A percentile compares a stretch with the other conserved stretches of the same genome.
Evolutionary conservation across 805 yeast species (phyloP).

Genomic region (Cyberlindnera bimundalis): DNA sequence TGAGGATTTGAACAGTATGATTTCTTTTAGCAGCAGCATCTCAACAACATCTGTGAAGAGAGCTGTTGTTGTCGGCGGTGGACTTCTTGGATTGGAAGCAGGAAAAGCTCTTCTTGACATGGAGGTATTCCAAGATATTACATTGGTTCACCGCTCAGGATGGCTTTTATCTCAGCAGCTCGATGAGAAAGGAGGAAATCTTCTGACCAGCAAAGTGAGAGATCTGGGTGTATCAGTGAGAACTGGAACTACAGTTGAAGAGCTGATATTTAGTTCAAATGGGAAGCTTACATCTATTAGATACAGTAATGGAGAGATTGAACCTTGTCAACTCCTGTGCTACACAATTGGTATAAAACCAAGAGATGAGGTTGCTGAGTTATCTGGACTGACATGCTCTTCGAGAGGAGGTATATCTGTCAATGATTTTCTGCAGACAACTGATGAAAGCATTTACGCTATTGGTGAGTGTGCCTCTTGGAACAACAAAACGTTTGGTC

Average conservation of each 20-base stretch:
- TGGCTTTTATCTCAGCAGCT: slow-evolving; percentile 36
- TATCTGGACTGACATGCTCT: slow-evolving; percentile 24
- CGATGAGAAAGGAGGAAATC: slow-evolving; percentile 34
- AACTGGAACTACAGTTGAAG: slow-evolving; percentile 46
- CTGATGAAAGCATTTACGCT: slow-evolving; percentile 31
- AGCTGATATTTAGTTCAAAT: slow-evolving; percentile 36
- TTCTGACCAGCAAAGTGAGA: slow-evolving; percentile 43
- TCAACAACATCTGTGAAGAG: slow-evolving; percentile 12
- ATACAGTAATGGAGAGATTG: slow-evolving; percentile 29
- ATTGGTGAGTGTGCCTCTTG: slow-evolving; percentile 38
- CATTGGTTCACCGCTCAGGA: slow-evolving; percentile 32
- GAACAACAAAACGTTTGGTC: slow-evolving; percentile 34
- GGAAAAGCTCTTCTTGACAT: slow-evolving; percentile 35
- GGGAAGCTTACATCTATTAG: slow-evolving; percentile 25
- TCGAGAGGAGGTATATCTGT: slow-evolving; percentile 31
- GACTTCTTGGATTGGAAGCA: slow-evolving; percentile 35
- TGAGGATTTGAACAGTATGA: slow-evolving; percentile 32
- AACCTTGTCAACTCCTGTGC: slow-evolving; percentile 33
- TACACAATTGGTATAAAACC: slow-evolving; percentile 36
- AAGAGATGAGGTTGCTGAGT: slow-evolving; percentile 33
- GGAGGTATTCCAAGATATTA: slow-evolving; percentile 28
- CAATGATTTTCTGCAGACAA: slow-evolving; percentile 28
- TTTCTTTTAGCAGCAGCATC: slow-evolving; percentile 22
- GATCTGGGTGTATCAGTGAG: slow-evolving; percentile 51
- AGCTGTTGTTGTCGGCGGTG: slow-evolving; percentile 35